phyloP scores from a whole-genome alignment of 2,329 filamentous ascomycete species.

The Fusarium pseudonygamai region DNA sequence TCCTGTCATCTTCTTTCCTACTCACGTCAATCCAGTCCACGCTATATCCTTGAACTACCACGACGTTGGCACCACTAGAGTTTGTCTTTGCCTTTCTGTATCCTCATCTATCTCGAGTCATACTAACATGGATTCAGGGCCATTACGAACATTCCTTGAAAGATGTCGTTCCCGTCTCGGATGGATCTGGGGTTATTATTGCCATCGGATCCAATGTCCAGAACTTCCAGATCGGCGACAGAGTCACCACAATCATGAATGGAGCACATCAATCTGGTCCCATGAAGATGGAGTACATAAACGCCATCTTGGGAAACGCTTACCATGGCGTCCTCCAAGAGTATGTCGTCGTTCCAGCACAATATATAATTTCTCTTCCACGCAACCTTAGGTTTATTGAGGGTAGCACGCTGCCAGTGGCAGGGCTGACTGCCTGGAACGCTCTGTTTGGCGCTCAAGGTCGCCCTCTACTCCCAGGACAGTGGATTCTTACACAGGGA shows the following conservation, averaged over 20 bases:
- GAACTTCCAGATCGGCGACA: neutral
- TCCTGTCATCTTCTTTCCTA: neutral
- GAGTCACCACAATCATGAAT: neutral
- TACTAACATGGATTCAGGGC: neutral
- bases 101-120: neutral
- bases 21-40: neutral
- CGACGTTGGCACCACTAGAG: neutral
- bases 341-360: neutral
- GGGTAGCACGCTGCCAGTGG: neutral
- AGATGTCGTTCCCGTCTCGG: neutral
- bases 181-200: neutral
- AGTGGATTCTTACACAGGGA: neutral
- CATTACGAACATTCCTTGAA: neutral
- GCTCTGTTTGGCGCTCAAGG: neutral
- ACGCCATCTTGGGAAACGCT: neutral
- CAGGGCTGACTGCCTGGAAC: neutral
- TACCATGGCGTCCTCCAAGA: neutral
- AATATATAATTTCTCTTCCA: neutral
- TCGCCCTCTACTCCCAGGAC: neutral
- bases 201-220: neutral
- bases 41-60: neutral
- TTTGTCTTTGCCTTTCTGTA: neutral
- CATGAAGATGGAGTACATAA: neutral
- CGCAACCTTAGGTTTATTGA: neutral
- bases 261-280: neutral